Evolutionary conservation across 371 early-diverging fungal genomes (phyloP).

Genomic region (Umbelopsis sp.): DNA sequence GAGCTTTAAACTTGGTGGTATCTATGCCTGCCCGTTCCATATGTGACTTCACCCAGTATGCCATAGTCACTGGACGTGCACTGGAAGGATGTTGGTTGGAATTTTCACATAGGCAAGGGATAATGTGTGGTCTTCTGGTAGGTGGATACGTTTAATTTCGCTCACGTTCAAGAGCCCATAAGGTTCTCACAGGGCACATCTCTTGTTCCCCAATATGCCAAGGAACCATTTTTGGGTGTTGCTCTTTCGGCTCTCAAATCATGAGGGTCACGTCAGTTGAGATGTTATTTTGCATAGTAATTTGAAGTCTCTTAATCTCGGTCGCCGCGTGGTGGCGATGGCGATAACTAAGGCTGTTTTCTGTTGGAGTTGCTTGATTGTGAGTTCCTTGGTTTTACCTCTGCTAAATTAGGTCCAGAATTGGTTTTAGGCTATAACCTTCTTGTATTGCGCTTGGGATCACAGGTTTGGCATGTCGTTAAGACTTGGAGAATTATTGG

Average conservation of each 20-base stretch:
- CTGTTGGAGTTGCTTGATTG: no score
- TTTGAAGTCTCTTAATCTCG: neutral
- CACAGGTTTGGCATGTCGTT: neutral
- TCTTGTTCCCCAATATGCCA: neutral
- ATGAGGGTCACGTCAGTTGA: neutral
- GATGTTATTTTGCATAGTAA: neutral
- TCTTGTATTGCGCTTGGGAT: neutral
- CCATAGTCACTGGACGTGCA: no score
- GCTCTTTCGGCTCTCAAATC: neutral
- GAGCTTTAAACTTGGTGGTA: no score
- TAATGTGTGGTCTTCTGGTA: neutral
- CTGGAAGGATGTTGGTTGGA: no score
- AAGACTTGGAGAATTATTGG: neutral
- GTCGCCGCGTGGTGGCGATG: no score
- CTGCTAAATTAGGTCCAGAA: neutral
- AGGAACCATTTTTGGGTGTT: neutral
- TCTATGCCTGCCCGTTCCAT: no score
- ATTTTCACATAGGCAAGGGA: no score
- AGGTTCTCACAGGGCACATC: neutral
- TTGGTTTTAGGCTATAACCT: neutral
- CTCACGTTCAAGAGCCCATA: neutral
- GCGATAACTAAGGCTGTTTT: no score
- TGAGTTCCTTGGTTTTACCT: no score
- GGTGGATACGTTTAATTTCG: neutral
- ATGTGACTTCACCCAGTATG: no score